Percentiles rank a stretch among this genome's conserved stretches.
Evolutionary conservation across 768 basidiomycete genomes (phyloP).

Genomic region (Boletus fagicola): DNA sequence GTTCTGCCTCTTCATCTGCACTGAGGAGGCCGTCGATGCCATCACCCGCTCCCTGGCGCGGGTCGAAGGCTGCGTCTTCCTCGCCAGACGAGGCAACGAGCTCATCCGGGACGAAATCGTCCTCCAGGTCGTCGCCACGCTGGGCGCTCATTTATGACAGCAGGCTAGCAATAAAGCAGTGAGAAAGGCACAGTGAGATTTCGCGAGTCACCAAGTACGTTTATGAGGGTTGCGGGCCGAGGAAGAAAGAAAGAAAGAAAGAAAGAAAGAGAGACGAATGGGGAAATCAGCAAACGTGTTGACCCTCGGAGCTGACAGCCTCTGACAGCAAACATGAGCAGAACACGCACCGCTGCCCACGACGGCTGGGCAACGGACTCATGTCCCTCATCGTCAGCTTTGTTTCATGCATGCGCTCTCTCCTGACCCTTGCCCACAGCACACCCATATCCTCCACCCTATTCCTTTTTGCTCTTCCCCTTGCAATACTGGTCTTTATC

Average conservation of each 20-base stretch:
- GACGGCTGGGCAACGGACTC: slow-evolving; percentile 7
- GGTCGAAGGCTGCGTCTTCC: slow-evolving; percentile 38
- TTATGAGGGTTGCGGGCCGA: not conserved
- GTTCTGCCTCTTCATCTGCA: slow-evolving; percentile 42
- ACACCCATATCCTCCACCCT: not conserved
- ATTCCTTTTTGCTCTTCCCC: slow-evolving; percentile 1
- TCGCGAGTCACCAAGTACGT: not conserved
- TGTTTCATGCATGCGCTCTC: slow-evolving; percentile 10
- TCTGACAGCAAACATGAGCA: slow-evolving; percentile 28
- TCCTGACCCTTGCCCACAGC: slow-evolving; percentile 13
- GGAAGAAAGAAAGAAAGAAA: not conserved
- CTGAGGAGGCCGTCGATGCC: slow-evolving; percentile 43
- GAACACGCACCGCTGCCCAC: slow-evolving; percentile 20
- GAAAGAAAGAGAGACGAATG: slow-evolving; percentile 3
- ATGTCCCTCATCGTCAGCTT: slow-evolving; percentile 1
- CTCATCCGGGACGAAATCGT: slow-evolving; percentile 75
- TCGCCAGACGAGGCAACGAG: slow-evolving; percentile 62
- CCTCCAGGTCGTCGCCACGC: slow-evolving; percentile 79
- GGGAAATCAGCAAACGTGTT: slow-evolving; percentile 8
- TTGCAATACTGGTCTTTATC: slow-evolving; percentile 10
- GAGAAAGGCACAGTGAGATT: not conserved
- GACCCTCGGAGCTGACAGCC: not conserved
- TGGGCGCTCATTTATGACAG: slow-evolving; percentile 29
- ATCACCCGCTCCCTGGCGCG: slow-evolving; percentile 33
- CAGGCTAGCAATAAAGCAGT: not conserved